Base-by-base conservation (phyloP, 306 rosid genomes). In the Hippophae tibetana region DNA sequence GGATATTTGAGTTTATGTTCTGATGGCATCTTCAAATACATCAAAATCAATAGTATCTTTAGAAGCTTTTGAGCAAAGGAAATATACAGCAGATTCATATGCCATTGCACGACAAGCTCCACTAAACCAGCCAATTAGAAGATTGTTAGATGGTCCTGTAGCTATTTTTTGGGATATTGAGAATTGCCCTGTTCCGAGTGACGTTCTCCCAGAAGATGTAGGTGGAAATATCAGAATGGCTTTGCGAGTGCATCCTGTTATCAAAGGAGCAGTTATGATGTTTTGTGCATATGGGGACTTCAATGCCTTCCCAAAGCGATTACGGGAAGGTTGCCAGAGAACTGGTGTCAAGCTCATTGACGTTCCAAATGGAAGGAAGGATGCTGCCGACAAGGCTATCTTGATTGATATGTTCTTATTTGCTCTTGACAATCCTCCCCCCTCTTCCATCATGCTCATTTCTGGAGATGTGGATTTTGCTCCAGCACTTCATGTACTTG, bases 371-470 rank as follows among this genome's bases (percentile, higher is more conserved):
- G 99, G 99, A 72, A 81, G 99, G 75, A 92, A 92, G 72, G 97
- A 88, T 76, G 95, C 99, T 62, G 97, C 99, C 5, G 99, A 92
- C 70, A 88, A 92, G 82, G 99, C 99, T 54, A 92, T 92, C 72
- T 77, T 92, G 77, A 93, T 92, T 26, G 99, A 92, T 73, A 92
- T 92, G 99, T 92, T 92, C 77, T 76, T 92, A 55, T 92, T 92
- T 86, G 95, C 99, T 73, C 95, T 92, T 14, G 99, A 92, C 85
- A 88, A 92, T 76, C 90, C 85, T 70, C 95, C 95, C n/a, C 96
- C 99, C 0, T 88, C 99, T 38, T 85, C 89, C 47, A 88, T 92
- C 63, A 86, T 92, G 96, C 81, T 92, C 52, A 88, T 92, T 57
- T 88, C 96, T 7, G 96, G 99, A 47, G 99, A 92, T 53, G 95